These are phyloP conservation scores for Fusarium subglutinans DNA, from an alignment of 2,329 filamentous ascomycete species.

Conservation along the genomic window DNA sequence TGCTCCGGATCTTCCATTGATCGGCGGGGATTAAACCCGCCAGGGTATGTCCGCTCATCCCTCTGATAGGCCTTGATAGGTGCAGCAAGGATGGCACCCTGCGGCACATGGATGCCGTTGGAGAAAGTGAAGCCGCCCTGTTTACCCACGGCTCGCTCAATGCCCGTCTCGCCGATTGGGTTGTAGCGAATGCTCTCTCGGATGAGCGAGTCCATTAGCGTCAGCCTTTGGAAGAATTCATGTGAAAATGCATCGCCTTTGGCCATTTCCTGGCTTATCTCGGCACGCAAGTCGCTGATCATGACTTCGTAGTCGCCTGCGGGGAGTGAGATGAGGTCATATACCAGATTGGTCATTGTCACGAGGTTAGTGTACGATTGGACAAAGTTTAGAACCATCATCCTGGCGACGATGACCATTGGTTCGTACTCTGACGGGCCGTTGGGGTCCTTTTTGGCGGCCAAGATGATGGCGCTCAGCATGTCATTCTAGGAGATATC, in stretches of 20 bases:
- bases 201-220: conserved; percentile 21
- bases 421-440: conserved; percentile 14
- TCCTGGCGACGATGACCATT: conserved; percentile 21
- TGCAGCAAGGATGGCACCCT: conserved; percentile 24
- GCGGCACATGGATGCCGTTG: conserved; percentile 26
- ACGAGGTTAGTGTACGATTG: conserved; percentile 23
- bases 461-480: conserved; percentile 20
- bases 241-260: conserved; percentile 20
- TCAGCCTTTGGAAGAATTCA: conserved; percentile 17
- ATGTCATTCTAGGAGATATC: conserved; percentile 14
- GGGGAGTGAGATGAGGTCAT: conserved; percentile 23
- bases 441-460: conserved; percentile 18
- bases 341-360: conserved; percentile 26
- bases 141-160: conserved; percentile 22
- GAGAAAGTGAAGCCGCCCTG: conserved; percentile 29
- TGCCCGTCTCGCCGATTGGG: conserved; percentile 26
- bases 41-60: conserved; percentile 17
- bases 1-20: conserved; percentile 10
- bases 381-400: conserved; percentile 30
- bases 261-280: conserved; percentile 8
- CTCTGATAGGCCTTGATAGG: conserved; percentile 30
- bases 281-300: conserved; percentile 11
- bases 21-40: conserved; percentile 21
- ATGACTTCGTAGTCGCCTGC: conserved; percentile 11
- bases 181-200: conserved; percentile 28